A percentile compares a stretch with the other conserved stretches of the same genome.
Conservation (phyloP, 495 filamentous ascomycete genomes). For the Parmelia sp. region DNA sequence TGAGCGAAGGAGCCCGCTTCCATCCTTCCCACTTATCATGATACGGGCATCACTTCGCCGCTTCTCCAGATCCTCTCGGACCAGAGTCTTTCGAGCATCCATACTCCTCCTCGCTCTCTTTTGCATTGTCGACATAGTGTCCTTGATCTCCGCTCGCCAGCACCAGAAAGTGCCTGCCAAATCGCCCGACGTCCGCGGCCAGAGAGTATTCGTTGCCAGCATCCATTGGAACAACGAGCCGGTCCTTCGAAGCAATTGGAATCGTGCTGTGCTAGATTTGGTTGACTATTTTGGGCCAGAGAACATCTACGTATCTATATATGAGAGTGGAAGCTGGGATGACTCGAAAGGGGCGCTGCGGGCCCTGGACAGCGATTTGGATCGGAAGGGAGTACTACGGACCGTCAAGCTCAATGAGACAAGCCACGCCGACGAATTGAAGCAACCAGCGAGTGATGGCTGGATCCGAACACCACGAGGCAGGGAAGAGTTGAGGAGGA, state of each 20-base stretch:
- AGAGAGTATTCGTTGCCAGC: conserved; percentile 59
- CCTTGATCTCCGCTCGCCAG: conserved; percentile 16
- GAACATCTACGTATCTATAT: conserved; percentile 66
- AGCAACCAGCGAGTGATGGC: conserved; percentile 36
- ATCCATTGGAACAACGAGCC: conserved; percentile 65
- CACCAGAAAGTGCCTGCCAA: conserved; percentile 2
- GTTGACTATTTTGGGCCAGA: conserved; percentile 49
- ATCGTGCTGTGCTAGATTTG: conserved; percentile 50
- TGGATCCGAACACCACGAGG: conserved; percentile 52
- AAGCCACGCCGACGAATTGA: conserved; percentile 51
- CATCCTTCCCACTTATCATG: background rate
- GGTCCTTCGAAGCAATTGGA: conserved; percentile 59
- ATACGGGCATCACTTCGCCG: conserved; percentile 22
- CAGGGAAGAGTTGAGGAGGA: conserved; percentile 54
- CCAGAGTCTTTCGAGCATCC: conserved; percentile 22
- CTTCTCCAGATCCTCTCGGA: conserved; percentile 24
- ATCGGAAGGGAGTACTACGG: conserved; percentile 44
- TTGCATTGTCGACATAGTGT: conserved; percentile 26
- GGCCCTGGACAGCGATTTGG: conserved; percentile 53
- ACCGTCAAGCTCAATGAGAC: conserved; percentile 48
- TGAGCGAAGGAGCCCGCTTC: background rate
- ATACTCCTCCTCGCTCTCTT: conserved; percentile 22
- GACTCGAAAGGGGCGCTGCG: conserved; percentile 57
- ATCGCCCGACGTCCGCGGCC: conserved; percentile 2
- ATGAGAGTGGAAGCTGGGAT: conserved; percentile 69